Percentiles rank a stretch among this genome's conserved stretches.
phyloP scores from a whole-genome alignment of 2,329 filamentous ascomycete species.

The Zymoseptoria tritici region DNA sequence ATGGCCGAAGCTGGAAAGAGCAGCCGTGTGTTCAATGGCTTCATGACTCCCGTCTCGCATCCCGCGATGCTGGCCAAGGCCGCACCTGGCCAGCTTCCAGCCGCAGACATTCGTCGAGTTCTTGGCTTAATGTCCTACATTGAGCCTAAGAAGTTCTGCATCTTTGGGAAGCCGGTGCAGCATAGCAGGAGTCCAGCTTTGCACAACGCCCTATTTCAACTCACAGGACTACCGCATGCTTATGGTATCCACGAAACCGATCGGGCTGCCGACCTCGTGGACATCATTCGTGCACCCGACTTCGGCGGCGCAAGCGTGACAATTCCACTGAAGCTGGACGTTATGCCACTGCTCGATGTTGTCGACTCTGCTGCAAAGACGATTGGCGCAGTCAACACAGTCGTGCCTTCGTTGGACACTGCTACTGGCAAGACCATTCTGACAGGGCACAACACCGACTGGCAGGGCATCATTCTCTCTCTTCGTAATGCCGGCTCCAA shows the following conservation, averaged over 20 bases:
- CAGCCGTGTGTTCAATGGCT: slow-evolving; percentile 81
- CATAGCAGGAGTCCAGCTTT: slow-evolving; percentile 79
- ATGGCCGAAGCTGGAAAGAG: slow-evolving; percentile 86
- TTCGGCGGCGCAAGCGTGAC: slow-evolving; percentile 95
- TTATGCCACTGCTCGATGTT: slow-evolving; percentile 73
- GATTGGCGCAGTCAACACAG: slow-evolving; percentile 93
- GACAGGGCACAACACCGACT: slow-evolving; percentile 90
- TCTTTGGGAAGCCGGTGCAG: slow-evolving; percentile 80
- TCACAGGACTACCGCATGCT: slow-evolving; percentile 73
- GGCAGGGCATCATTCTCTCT: slow-evolving; percentile 80
- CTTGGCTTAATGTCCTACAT: slow-evolving; percentile 74
- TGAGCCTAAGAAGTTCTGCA: slow-evolving; percentile 66
- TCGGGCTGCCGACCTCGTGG: slow-evolving; percentile 51
- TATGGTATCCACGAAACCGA: slow-evolving; percentile 73
- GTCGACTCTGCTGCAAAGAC: slow-evolving; percentile 68
- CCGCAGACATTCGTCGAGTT: slow-evolving; percentile 74
- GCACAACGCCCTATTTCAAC: slow-evolving; percentile 76
- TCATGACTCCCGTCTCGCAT: slow-evolving; percentile 92
- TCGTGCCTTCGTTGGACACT: slow-evolving; percentile 52
- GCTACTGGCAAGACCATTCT: slow-evolving; percentile 42
- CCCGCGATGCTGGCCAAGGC: slow-evolving; percentile 84
- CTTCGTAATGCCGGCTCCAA: slow-evolving; percentile 62
- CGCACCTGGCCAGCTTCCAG: slow-evolving; percentile 87
- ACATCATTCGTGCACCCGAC: slow-evolving; percentile 59
- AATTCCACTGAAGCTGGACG: slow-evolving; percentile 86